Conservation (phyloP, 179 eudicot species). For the Corrigiola litoralis region DNA sequence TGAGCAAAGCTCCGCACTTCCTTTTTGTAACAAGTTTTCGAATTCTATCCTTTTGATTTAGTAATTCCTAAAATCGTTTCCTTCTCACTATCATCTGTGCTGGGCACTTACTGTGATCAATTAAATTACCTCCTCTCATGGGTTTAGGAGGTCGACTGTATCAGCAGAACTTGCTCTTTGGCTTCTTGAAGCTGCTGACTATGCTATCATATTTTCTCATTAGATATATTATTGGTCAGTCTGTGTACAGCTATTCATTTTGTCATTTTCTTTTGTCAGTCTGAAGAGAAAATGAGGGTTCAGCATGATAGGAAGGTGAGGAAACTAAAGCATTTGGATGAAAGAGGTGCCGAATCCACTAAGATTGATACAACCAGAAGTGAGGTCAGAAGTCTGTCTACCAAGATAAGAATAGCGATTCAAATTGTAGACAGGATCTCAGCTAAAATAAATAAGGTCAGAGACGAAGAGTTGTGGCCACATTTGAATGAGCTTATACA, state of each 20-base stretch:
- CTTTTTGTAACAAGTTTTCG: too few relatives aligned
- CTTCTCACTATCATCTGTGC: too few relatives aligned
- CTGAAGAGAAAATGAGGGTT: conserved; percentile 91
- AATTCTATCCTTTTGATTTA: too few relatives aligned
- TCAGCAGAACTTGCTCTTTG: too few relatives aligned
- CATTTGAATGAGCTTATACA: conserved; percentile 66
- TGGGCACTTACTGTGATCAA: too few relatives aligned
- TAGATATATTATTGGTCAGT: too few relatives aligned
- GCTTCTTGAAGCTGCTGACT: not conserved
- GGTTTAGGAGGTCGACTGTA: too few relatives aligned
- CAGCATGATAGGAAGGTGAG: conserved; percentile 59
- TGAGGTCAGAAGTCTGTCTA: conserved; percentile 63
- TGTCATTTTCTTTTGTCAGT: conserved; percentile 30
- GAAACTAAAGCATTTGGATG: conserved; percentile 56
- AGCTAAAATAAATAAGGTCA: conserved; percentile 66
- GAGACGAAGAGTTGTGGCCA: conserved; percentile 97
- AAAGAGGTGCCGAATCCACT: conserved; percentile 79
- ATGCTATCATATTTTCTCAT: too few relatives aligned
- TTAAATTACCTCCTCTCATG: too few relatives aligned
- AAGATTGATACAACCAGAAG: conserved; percentile 68
- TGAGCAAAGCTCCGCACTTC: too few relatives aligned
- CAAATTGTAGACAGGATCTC: conserved; percentile 89
- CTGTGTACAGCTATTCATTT: conserved; percentile 2
- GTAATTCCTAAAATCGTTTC: too few relatives aligned
- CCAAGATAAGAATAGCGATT: conserved; percentile 88